These are phyloP conservation scores for Ceratocystis lukuohia DNA, from an alignment of 2,329 filamentous ascomycete species.

Conservation along the genomic window DNA sequence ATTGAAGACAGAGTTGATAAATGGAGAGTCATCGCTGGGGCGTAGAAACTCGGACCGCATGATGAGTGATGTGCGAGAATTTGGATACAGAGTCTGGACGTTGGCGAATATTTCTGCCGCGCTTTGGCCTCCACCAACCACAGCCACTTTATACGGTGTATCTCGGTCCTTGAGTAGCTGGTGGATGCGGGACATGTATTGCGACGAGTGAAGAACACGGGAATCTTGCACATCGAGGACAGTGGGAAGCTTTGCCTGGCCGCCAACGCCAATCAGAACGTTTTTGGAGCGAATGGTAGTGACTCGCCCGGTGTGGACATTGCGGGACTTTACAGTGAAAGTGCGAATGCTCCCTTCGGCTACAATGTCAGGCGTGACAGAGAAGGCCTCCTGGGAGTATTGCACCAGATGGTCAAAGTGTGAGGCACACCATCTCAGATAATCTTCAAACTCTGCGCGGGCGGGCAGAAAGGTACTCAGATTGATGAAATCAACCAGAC, in stretches of 20 bases:
- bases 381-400: constrained; percentile 66
- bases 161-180: constrained; percentile 43
- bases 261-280: constrained; percentile 47
- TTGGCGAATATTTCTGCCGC: constrained; percentile 93
- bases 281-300: constrained; percentile 47
- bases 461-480: constrained; percentile 77
- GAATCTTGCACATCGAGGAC: constrained; percentile 56
- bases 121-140: constrained; percentile 82
- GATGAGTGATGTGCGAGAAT: constrained; percentile 61
- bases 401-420: constrained; percentile 61
- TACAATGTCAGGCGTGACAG: constrained; percentile 48
- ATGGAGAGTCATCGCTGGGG: constrained; percentile 90
- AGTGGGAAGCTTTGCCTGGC: constrained; percentile 55
- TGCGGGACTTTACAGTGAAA: constrained; percentile 55
- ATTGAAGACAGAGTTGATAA: constrained; percentile 96
- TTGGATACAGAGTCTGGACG: constrained; percentile 68
- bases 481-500: constrained; percentile 86
- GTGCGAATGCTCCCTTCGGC: constrained; percentile 36
- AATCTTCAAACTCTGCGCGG: constrained; percentile 84
- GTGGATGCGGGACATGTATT: constrained; percentile 56
- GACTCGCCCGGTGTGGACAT: constrained; percentile 42
- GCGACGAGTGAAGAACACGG: constrained; percentile 74
- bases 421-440: constrained; percentile 80
- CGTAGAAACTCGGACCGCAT: constrained; percentile 74
- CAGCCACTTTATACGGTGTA: constrained; percentile 55